Base-by-base conservation (phyloP, 2,329 filamentous ascomycete genomes). In the Hypoxylon sp. region DNA sequence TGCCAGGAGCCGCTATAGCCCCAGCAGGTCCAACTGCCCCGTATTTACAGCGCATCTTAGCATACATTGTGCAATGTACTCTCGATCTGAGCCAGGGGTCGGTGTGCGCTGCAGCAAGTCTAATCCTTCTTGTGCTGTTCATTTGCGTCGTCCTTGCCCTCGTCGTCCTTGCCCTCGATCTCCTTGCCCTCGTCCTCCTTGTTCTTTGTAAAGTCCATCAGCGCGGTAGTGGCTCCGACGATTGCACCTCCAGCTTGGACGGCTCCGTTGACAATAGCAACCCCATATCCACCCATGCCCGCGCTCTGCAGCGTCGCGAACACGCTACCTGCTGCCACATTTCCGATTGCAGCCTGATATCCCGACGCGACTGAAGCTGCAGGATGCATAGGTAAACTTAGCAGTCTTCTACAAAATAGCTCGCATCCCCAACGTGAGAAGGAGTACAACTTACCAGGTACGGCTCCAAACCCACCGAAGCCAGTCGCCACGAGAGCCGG, bases 241-340 rank as follows among this genome's bases (percentile, higher is more conserved):
- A 43, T 28, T 11, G 37, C 60, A 46, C 67, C 70, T 3, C 49
- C 28, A n/a, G 41, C 64, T 46, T 68, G 67, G 3, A 70, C 56
- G 5, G 46, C 55, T 0, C 49, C 51, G 6, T 57, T 61, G 10
- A 72, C 67, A 7, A 57, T 48, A 2, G 72, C 65, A 11, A 59
- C 65, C 3, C 72, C 72, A 49, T 71, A 72, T 11, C 70, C 71
- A 3, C 56, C 65, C 28, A 64, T 64, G 0, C 30, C 71, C 11
- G 71, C 72, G 56, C 72, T 73, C 56, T 71, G 69, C 1, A 70
- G 22, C 4, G 66, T 67, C 1, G 72, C 71, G 28, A 73, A 73
- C 2, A 59, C 1, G 4, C 69, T 64, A 4, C 62, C 62, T 0
- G 65, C 68, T 1, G 55, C 62, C 15, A 73, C 70, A 39, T 56